Base-by-base conservation (phyloP, 148 eudicot genomes). In the Chenopodium album region DNA sequence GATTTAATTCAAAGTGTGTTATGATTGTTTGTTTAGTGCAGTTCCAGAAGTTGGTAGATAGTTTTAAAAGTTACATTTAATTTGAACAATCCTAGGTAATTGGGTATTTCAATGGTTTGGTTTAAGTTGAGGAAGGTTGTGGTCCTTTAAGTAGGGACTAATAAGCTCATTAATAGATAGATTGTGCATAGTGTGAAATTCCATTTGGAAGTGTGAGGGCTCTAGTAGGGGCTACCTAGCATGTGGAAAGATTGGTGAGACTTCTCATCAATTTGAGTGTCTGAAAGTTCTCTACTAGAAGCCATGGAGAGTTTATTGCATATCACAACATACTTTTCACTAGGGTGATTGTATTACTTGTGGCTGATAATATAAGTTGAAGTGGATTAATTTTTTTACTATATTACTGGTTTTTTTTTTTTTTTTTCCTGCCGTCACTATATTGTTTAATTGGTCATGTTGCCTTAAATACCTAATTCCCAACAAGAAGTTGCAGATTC, bases 401-500 rank as follows among this genome's bases (percentile, higher is more conserved):
- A 44, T 23, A n/a, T 72, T 1, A 44, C 75, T 10, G 2, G 54
- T 19, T 11, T 37, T 20, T 4, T 52, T 54, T 56, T 56, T 56
- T 14, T 56, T 4, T 37, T 46, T 14, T 70, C 10, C 31, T 73
- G 34, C 60, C 60, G 0, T 48, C 11, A 8, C 32, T 44, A 22
- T n/a, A 4, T 41, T 44, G 14, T 2, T 44, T 71, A 17, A 32
- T 7, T 4, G 12, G 2, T 20, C 13, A 6, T 62, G 23, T 9
- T 62, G 28, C 11, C 66, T 56, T 56, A 14, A 56, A 14, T 56
- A 17, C 62, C 7, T n/a, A 22, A 1, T 62, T 7, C 41, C 41
- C 71, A 67, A 67, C 37, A 28, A 23, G 26, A 31, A 62, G 65
- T 52, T 79, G 81, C 48, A 29, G n/a, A 69, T 79, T 46, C 37